phyloP scores from a whole-genome alignment of 2,329 filamentous ascomycete species.

The Parastagonospora nodorum region DNA sequence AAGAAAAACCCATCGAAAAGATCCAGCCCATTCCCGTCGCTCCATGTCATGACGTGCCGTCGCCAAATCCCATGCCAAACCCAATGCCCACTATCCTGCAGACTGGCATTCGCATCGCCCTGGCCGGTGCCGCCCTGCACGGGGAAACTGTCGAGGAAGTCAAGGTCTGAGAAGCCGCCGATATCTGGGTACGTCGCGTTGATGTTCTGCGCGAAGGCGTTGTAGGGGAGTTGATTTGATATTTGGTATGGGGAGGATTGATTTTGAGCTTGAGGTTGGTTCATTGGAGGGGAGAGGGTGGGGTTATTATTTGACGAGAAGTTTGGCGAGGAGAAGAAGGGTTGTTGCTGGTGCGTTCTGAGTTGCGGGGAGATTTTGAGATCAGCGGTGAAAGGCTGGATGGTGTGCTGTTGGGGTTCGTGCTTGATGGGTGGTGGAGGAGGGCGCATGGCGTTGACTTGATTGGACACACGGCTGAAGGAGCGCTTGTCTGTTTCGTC shows the following conservation, averaged over 20 bases:
- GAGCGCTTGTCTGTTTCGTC: slow-evolving; percentile 47
- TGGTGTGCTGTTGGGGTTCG: slow-evolving; percentile 21
- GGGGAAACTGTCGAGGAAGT: slow-evolving; percentile 60
- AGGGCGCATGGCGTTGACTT: slow-evolving; percentile 40
- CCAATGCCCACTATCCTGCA: slow-evolving; percentile 68
- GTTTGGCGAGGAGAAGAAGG: slow-evolving; percentile 5
- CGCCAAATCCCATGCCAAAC: slow-evolving; percentile 51
- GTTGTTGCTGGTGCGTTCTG: slow-evolving; percentile 25
- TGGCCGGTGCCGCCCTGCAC: slow-evolving; percentile 27
- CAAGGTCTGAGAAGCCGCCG: slow-evolving; percentile 54
- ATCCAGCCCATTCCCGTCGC: slow-evolving; percentile 50
- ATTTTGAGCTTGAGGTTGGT: slow-evolving; percentile 15
- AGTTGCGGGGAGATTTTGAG: slow-evolving; percentile 44
- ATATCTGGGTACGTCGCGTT: slow-evolving; percentile 37
- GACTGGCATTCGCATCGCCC: slow-evolving; percentile 46
- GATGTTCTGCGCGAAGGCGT: slow-evolving; percentile 34
- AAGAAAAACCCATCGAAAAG: slow-evolving; percentile 68
- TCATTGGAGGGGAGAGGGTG: slow-evolving; percentile 26
- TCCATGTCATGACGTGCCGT: slow-evolving; percentile 64
- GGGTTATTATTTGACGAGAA: slow-evolving; percentile 8
- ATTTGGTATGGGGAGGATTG: slow-evolving; percentile 36
- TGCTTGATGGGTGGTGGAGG: slow-evolving; percentile 35
- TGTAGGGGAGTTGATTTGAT: slow-evolving; percentile 36
- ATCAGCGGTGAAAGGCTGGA: slow-evolving; percentile 30
- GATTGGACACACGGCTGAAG: slow-evolving; percentile 44